phyloP scores from a whole-genome alignment of 2,329 filamentous ascomycete species.

The Lachnellula cervina region DNA sequence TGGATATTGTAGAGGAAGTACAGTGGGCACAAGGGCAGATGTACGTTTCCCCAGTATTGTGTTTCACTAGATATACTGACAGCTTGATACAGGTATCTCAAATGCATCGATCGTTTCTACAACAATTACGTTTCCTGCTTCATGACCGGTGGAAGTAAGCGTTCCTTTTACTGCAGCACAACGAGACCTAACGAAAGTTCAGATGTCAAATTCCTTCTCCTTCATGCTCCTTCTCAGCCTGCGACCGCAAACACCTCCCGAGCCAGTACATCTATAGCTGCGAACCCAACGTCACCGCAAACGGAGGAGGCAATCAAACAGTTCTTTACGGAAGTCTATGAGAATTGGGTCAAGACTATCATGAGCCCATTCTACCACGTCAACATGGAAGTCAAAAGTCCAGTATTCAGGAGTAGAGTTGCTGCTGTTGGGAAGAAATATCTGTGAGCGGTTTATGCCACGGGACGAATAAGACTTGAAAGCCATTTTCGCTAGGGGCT shows the following conservation, averaged over 20 bases:
- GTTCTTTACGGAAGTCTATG: slow-evolving; percentile 94
- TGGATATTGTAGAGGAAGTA: slow-evolving; percentile 93
- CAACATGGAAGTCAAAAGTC: slow-evolving; percentile 80
- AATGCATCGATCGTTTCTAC: slow-evolving; percentile 94
- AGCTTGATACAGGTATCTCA: slow-evolving; percentile 68
- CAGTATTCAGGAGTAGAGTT: slow-evolving; percentile 77
- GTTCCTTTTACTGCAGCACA: not conserved
- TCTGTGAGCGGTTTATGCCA: slow-evolving; percentile 44
- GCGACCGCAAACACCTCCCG: slow-evolving; percentile 42
- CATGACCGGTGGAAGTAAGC: slow-evolving; percentile 71
- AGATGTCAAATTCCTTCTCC: slow-evolving; percentile 85
- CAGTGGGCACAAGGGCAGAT: slow-evolving; percentile 87
- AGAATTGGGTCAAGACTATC: slow-evolving; percentile 91
- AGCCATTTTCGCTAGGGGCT: not conserved
- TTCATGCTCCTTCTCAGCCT: slow-evolving; percentile 69
- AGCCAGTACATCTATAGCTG: slow-evolving; percentile 66
- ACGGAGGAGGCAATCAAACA: slow-evolving; percentile 93
- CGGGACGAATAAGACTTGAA: not conserved
- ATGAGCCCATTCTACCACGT: slow-evolving; percentile 95
- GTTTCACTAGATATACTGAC: slow-evolving; percentile 3
- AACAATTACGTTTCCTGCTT: slow-evolving; percentile 94
- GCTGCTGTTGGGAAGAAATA: slow-evolving; percentile 90
- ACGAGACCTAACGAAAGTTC: slow-evolving; percentile 5
- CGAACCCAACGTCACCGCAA: slow-evolving; percentile 81
- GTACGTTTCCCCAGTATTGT: slow-evolving; percentile 44